phyloP scores from a whole-genome alignment of 2,329 filamentous ascomycete species.

The Hypomyces perniciosus region DNA sequence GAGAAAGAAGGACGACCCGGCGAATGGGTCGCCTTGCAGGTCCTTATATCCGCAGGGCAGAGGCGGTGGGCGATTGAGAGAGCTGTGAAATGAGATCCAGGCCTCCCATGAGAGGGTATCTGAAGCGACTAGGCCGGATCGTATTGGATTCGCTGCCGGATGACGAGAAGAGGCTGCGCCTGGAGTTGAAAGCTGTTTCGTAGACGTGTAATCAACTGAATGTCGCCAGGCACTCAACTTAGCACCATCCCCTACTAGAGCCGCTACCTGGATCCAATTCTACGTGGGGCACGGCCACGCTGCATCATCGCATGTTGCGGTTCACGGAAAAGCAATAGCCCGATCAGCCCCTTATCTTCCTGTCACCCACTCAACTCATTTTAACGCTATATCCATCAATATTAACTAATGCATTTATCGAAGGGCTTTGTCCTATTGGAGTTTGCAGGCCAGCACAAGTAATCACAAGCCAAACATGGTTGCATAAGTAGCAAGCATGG shows the following conservation, averaged over 20 bases:
- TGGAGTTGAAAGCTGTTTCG: conserved; percentile 1
- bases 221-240: conserved; percentile 1
- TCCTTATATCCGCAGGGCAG: conserved; percentile 18
- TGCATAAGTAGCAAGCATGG: no score
- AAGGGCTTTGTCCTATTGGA: no score
- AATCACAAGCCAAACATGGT: no score
- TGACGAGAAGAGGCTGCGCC: neutral
- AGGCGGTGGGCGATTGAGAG: conserved; percentile 8
- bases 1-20: conserved; percentile 24
- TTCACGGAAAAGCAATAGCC: conserved; percentile 7
- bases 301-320: conserved; percentile 8
- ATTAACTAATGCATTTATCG: no score
- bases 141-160: neutral
- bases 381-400: neutral
- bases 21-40: conserved; percentile 25
- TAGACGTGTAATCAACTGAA: conserved; percentile 7
- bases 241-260: conserved; percentile 3
- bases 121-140: neutral
- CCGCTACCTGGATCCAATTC: conserved; percentile 5
- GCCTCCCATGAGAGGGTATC: neutral
- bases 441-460: no score
- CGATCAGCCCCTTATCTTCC: neutral
- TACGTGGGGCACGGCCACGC: conserved; percentile 12
- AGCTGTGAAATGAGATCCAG: neutral
- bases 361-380: neutral